phyloP scores from a whole-genome alignment of 2,329 filamentous ascomycete species.

The Cladorrhinum sp. region DNA sequence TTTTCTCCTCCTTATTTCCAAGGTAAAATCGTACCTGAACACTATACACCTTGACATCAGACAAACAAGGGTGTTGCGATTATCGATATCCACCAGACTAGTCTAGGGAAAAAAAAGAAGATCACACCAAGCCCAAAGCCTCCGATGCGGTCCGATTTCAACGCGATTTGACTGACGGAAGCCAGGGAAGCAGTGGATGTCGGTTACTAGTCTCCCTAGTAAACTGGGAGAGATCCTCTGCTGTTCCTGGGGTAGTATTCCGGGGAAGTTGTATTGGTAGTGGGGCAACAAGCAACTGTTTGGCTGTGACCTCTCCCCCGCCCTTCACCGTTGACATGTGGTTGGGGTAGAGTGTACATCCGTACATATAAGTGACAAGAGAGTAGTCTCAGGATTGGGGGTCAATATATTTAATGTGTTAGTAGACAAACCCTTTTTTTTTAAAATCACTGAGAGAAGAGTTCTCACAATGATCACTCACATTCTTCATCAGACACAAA shows the following conservation, averaged over 20 bases:
- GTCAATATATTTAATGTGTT: no score
- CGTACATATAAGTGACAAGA: background rate
- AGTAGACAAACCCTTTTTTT: no score
- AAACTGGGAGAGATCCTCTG: no score
- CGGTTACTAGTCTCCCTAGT: no score
- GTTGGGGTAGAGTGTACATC: background rate
- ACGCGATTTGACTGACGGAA: background rate
- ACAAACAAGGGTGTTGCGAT: no score
- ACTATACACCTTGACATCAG: no score
- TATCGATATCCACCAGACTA: background rate
- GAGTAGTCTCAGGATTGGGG: background rate
- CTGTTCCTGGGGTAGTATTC: constrained; percentile 4
- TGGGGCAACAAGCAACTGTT: background rate
- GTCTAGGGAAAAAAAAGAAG: background rate
- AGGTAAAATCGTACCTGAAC: no score
- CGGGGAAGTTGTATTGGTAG: constrained; percentile 6
- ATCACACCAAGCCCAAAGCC: constrained; percentile 5
- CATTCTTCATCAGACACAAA: background rate
- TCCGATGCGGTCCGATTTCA: constrained; percentile 8
- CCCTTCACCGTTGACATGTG: background rate
- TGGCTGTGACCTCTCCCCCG: background rate
- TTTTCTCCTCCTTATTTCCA: no score
- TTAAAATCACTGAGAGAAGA: no score
- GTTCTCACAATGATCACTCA: background rate
- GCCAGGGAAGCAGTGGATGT: background rate